Evolutionary conservation across 2,329 filamentous ascomycete genomes (phyloP).

Genomic region (Periconia sp.): DNA sequence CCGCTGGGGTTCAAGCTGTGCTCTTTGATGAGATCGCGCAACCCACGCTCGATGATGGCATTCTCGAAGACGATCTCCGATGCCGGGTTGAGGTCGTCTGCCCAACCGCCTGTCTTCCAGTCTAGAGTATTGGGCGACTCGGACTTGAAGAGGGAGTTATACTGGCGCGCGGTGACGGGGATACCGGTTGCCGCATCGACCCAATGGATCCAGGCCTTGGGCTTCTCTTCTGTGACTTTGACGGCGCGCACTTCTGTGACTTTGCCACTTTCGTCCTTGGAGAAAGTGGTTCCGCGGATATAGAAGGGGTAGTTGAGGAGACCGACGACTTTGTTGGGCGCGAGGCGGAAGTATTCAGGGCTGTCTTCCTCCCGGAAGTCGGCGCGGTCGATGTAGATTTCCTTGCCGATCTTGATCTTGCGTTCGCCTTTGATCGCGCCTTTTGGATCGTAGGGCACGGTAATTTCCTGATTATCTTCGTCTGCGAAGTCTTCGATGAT

Average conservation of each 20-base stretch:
- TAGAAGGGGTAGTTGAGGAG: slow-evolving; percentile 71
- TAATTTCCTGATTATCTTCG: slow-evolving; percentile 68
- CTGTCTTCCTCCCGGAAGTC: slow-evolving; percentile 76
- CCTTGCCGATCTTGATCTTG: slow-evolving; percentile 68
- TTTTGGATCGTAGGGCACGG: slow-evolving; percentile 80
- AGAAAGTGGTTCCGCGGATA: slow-evolving; percentile 68
- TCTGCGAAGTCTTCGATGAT: slow-evolving; percentile 75
- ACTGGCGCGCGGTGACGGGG: slow-evolving; percentile 68
- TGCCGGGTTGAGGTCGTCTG: slow-evolving; percentile 81
- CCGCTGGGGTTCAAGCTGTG: slow-evolving; percentile 35
- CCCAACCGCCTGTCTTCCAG: slow-evolving; percentile 72
- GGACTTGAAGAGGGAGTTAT: slow-evolving; percentile 83
- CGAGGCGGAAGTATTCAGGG: slow-evolving; percentile 75
- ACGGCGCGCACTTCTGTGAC: slow-evolving; percentile 68
- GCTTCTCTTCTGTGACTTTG: slow-evolving; percentile 72
- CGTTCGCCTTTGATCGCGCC: slow-evolving; percentile 59
- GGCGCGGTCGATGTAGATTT: slow-evolving; percentile 79
- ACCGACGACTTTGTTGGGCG: slow-evolving; percentile 73
- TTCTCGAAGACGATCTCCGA: slow-evolving; percentile 78
- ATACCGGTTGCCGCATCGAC: slow-evolving; percentile 68
- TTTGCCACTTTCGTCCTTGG: slow-evolving; percentile 65
- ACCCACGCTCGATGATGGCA: slow-evolving; percentile 80
- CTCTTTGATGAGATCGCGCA: slow-evolving; percentile 74
- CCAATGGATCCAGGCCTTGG: slow-evolving; percentile 79
- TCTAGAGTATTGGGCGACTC: slow-evolving; percentile 74